phyloP scores from a whole-genome alignment of 257 asterid species.

The Nicotiana benthamiana region DNA sequence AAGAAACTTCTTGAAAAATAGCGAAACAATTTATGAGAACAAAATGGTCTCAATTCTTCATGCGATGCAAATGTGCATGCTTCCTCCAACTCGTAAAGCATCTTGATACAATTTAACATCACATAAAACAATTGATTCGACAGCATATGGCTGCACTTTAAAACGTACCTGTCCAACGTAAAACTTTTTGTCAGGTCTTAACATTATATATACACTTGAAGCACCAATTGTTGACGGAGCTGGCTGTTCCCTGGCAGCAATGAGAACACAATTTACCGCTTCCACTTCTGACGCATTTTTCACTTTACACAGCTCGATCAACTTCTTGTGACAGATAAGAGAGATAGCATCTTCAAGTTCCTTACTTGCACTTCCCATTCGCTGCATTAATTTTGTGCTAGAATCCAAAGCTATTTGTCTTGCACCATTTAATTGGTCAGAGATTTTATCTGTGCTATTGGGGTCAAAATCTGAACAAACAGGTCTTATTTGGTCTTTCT shows the following conservation, averaged over 20 bases:
- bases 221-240: conserved; percentile 91
- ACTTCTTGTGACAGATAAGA: conserved; percentile 35
- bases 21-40: not conserved
- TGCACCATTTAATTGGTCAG: conserved; percentile 11
- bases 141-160: not conserved
- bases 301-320: conserved; percentile 29
- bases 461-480: conserved; percentile 8
- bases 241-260: conserved; percentile 78
- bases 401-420: conserved; percentile 18
- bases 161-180: conserved; percentile 82
- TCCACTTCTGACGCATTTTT: conserved; percentile 21
- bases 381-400: conserved; percentile 12
- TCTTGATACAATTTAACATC: not conserved
- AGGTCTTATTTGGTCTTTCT: conserved; percentile 7
- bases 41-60: not conserved
- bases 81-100: not conserved
- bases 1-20: not conserved
- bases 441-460: conserved; percentile 10
- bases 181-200: conserved; percentile 61
- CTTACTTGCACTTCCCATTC: conserved; percentile 22
- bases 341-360: conserved; percentile 51
- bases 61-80: not conserved
- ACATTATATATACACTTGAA: conserved; percentile 76
- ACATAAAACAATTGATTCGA: not conserved
- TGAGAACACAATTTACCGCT: conserved; percentile 38